Conservation (phyloP, 345 rosid genomes). For the Lenwebbia sp. region DNA sequence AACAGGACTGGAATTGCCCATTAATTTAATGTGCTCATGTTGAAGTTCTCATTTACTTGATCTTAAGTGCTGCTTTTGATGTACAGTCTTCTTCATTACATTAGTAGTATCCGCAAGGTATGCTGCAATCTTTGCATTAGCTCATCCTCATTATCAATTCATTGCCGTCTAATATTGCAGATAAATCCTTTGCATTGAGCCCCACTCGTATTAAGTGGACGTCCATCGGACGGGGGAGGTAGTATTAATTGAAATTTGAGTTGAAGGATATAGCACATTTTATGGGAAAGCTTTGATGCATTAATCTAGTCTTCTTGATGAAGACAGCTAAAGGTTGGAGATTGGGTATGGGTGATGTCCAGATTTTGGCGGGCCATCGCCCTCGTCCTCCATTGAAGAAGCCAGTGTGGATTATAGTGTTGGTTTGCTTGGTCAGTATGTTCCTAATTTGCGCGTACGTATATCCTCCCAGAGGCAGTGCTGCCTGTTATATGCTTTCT, state of each 20-base stretch:
- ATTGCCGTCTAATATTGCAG: background rate
- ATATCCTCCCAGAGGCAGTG: conserved; percentile 67
- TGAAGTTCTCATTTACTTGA: background rate
- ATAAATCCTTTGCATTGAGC: background rate
- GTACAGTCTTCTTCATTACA: background rate
- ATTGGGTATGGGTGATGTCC: conserved; percentile 55
- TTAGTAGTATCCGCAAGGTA: background rate
- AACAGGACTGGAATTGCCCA: background rate
- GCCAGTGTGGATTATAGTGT: conserved; percentile 74
- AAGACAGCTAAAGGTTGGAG: conserved; percentile 68
- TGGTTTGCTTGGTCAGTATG: conserved; percentile 61
- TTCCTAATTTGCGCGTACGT: conserved; percentile 61
- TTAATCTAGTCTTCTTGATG: conserved; percentile 29
- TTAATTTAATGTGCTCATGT: background rate
- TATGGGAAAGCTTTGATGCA: conserved; percentile 2
- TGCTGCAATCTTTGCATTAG: background rate
- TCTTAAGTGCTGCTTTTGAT: background rate
- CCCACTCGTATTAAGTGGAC: background rate
- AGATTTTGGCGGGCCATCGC: conserved; percentile 56
- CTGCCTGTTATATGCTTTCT: conserved; percentile 74
- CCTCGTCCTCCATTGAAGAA: conserved; percentile 57
- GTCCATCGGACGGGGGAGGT: background rate
- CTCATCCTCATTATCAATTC: background rate
- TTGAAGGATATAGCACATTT: background rate
- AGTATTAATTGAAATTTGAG: background rate